These are phyloP conservation scores for Cylindrotheca closterium DNA, from an alignment of 108 stramenopile species.

Conservation along the genomic window DNA sequence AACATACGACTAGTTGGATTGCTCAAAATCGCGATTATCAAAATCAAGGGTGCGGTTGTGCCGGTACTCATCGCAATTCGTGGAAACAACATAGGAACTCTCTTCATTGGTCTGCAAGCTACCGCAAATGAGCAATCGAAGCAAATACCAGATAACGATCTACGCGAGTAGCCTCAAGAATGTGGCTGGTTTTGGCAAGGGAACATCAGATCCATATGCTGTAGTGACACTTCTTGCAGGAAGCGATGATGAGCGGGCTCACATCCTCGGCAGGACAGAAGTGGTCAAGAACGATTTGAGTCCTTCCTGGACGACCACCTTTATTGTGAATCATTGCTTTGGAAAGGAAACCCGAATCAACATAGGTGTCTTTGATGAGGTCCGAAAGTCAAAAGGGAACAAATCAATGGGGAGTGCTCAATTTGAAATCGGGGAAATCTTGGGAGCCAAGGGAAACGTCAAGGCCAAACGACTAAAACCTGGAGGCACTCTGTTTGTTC, in stretches of 20 bases:
- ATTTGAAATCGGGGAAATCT: conserved; percentile 76
- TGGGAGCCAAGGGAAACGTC: conserved; percentile 65
- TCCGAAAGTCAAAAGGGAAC: conserved; percentile 33
- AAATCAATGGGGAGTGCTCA: conserved; percentile 56
- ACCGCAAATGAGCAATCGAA: conserved; percentile 1
- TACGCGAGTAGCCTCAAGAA: conserved; percentile 64
- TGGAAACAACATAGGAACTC: too few species aligned
- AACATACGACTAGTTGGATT: too few species aligned
- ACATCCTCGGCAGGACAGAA: conserved; percentile 75
- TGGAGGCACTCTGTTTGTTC: conserved; percentile 51
- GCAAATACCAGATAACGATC: conserved; percentile 31
- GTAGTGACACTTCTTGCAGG: conserved; percentile 62
- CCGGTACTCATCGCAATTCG: too few species aligned
- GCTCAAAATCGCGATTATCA: too few species aligned
- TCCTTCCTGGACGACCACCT: conserved; percentile 61
- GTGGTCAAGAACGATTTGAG: conserved; percentile 65
- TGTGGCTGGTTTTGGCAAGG: conserved; percentile 61
- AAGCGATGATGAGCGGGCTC: conserved; percentile 41
- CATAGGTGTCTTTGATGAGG: conserved; percentile 49
- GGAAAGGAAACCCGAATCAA: conserved; percentile 56
- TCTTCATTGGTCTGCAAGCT: too few species aligned
- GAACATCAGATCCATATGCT: conserved; percentile 78
- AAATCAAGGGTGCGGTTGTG: too few species aligned
- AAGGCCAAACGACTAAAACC: conserved; percentile 69
- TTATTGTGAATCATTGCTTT: conserved; percentile 59